phyloP scores from a whole-genome alignment of 495 filamentous ascomycete species.

The Daldinia grandis region DNA sequence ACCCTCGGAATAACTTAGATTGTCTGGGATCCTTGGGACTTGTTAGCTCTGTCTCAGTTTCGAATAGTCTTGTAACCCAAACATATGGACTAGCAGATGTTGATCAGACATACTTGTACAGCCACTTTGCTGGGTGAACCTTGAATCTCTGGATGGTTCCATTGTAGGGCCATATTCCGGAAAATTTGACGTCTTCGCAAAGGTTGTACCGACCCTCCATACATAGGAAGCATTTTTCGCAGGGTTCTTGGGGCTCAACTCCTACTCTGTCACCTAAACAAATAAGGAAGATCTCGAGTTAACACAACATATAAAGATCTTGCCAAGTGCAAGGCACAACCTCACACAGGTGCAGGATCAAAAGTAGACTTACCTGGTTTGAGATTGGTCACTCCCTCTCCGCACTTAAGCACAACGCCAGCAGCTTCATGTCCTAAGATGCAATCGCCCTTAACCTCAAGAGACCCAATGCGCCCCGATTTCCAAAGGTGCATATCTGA shows the following conservation, averaged over 20 bases:
- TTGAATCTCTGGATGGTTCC: slow-evolving; percentile 68
- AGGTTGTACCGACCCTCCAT: slow-evolving; percentile 59
- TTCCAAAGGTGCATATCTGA: slow-evolving; percentile 59
- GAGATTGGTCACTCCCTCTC: slow-evolving; percentile 53
- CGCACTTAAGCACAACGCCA: slow-evolving; percentile 56
- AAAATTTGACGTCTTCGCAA: slow-evolving; percentile 58
- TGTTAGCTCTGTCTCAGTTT: slow-evolving; percentile 9
- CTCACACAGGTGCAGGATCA: not conserved
- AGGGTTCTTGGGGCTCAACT: slow-evolving; percentile 59
- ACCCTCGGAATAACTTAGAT: slow-evolving; percentile 55
- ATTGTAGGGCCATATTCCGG: slow-evolving; percentile 66
- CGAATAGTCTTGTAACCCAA: not conserved
- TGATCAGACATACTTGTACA: slow-evolving; percentile 52
- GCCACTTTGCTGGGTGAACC: slow-evolving; percentile 61
- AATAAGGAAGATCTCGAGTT: slow-evolving; percentile 6
- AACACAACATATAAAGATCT: not conserved
- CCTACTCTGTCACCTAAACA: slow-evolving; percentile 57
- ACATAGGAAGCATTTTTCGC: slow-evolving; percentile 57
- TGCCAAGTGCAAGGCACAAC: not conserved
- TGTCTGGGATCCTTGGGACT: slow-evolving; percentile 48
- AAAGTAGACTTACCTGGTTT: slow-evolving; percentile 44
- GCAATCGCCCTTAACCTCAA: slow-evolving; percentile 55
- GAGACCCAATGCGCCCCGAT: slow-evolving; percentile 54
- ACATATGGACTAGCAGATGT: not conserved
- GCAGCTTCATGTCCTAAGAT: slow-evolving; percentile 61